Base-by-base conservation (phyloP, 1,284 basidiomycete species). In the Cryptococcus wingfieldii region DNA sequence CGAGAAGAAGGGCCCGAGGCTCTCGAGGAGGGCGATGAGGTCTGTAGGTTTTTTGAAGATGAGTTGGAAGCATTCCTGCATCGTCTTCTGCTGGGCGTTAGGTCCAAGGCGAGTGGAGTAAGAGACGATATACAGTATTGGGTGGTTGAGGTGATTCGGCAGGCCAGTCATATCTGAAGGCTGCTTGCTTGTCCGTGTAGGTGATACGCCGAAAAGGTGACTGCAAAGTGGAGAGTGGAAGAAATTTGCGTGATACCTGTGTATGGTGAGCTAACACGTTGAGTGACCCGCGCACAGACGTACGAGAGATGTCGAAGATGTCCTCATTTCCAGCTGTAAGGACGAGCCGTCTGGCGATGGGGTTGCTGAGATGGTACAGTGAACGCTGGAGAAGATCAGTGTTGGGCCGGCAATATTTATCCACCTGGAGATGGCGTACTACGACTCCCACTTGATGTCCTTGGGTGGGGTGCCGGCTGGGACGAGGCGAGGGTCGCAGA, bases 31-130 rank as follows among this genome's bases (percentile, higher is more conserved):
- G 8, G 37, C 16, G 6, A 9, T 18, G 37, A 53, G 23, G 38
- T 50, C 45, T 23, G 51, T 23, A 14, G 47, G 23, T 16, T 49
- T 37, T 5, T 38, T 14, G 27, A 58, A 52, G 13, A 25, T 28
- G 5, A 62, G 19, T 23, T 62, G 60, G 37, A 59, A 56, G 42
- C 48, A 47, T 50, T 62, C 60, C 46, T 59, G 54, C 9, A 42
- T 55, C 56, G 58, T 13, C 4, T 8, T 39, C 23, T 27, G 13
- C 12, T 7, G 27, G 27, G 5, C n/a, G n/a, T 25, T 47, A 27
- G 37, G 16, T 13, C 19, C 39, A 46, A 47, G 14, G 18, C 37
- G n/a, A n/a, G 28, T 39, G 25, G 7, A 8, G 34, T 10, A 13
- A 43, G 8, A 12, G 9, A 19, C 43, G 39, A 16, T 23, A 48